phyloP scores from a whole-genome alignment of 2,329 filamentous ascomycete genomes.

The Penicillium italicum region DNA sequence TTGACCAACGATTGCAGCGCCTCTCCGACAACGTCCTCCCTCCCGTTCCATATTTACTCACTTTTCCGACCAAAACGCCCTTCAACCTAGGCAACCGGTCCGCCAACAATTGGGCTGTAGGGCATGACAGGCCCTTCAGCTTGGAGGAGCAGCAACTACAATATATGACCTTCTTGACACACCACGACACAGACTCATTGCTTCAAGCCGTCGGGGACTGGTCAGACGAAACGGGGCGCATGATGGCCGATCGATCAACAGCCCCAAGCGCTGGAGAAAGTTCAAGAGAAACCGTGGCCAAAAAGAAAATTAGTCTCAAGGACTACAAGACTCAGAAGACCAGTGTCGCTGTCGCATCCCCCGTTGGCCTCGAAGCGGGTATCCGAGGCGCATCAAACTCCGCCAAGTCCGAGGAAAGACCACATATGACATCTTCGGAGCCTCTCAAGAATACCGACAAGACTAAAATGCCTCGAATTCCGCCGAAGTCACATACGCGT shows the following conservation, averaged over 20 bases:
- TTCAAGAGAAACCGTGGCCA: conserved; percentile 42
- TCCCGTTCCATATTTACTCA: conserved; percentile 45
- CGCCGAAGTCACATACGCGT: conserved; percentile 13
- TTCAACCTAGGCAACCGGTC: conserved; percentile 43
- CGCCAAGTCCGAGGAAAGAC: conserved; percentile 19
- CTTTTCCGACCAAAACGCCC: conserved; percentile 46
- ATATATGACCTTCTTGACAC: conserved; percentile 60
- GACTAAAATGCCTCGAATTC: conserved; percentile 8
- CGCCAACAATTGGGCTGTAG: conserved; percentile 47
- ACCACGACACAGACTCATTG: conserved; percentile 53
- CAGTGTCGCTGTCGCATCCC: conserved; percentile 29
- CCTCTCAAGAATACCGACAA: conserved; percentile 16
- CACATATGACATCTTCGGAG: conserved; percentile 19
- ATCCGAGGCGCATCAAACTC: conserved; percentile 18
- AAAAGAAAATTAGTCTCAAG: conserved; percentile 61
- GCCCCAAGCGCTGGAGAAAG: conserved; percentile 40
- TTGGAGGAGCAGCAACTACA: conserved; percentile 57
- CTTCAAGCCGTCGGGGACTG: conserved; percentile 54
- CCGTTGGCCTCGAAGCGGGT: conserved; percentile 23
- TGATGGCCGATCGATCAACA: conserved; percentile 42
- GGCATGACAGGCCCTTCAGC: conserved; percentile 52
- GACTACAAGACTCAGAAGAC: conserved; percentile 59
- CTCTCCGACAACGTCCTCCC: conserved; percentile 44
- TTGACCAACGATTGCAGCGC: conserved; percentile 38
- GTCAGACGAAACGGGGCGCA: conserved; percentile 48